Base-by-base conservation (phyloP, 2,329 filamentous ascomycete species). In the Oidium heveae region DNA sequence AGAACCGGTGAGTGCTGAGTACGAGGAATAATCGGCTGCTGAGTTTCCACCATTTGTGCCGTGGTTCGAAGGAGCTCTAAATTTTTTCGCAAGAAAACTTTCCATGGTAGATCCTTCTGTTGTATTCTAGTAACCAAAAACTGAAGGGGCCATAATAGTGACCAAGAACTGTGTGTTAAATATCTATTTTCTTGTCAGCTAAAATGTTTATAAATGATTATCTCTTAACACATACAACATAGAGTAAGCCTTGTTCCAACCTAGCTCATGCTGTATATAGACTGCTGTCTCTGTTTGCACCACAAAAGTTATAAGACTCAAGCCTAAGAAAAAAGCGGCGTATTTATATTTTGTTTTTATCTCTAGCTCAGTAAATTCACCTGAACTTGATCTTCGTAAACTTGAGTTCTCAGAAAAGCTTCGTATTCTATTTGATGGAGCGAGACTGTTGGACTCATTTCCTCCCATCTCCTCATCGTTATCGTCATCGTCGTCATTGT, bases 201-300 rank as follows among this genome's bases (percentile, higher is more conserved):
- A 18, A 1, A 46, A 33, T 39, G 10, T 34, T 13, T 8, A 13
- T n/a, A 47, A 9, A 33, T 41, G 1, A 50, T 50, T 50, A 33
- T 12, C 28, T 16, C 22, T 9, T 34, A 4, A 20, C 32, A 66
- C 70, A 70, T 70, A 95, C 74, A 98, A 78, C 91, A 98, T 98
- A 72, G 86, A 94, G 71, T 95, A 98, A n/a, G 91, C 86, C 71
- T 98, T 98, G 70, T 93, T 79, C 91, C 91, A 98, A 59, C 84
- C 80, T 59, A 95, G 70, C 57, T 91, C 80, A 66, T 89, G 82
- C 70, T 96, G 89, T 57, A 98, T 91, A 69, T 95, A 88, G 10
- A 93, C 81, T 12, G 88, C 89, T 54, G 94, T 86, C 72, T 96
- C 89, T 3, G 91, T 96, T 74, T 98, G 91, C 6, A 94, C 72